Conservation (phyloP, 2,329 filamentous ascomycete genomes). For the Aureobasidium zeae region DNA sequence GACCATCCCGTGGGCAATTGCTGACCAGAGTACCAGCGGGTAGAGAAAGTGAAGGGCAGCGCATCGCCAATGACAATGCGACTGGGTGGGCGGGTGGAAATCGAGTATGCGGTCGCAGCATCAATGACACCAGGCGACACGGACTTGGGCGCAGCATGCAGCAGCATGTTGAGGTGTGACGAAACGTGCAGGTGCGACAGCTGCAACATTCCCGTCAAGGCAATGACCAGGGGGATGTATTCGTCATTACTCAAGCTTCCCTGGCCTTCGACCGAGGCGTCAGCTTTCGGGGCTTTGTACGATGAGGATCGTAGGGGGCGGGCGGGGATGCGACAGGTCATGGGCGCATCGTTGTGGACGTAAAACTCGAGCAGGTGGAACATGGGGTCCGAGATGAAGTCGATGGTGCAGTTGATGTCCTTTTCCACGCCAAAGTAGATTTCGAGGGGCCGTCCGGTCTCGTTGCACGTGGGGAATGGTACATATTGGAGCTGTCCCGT, state of each 20-base stretch:
- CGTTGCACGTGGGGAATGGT: constrained; percentile 82
- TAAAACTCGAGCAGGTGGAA: constrained; percentile 94
- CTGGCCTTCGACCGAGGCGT: constrained; percentile 24
- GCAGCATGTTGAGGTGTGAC: constrained; percentile 78
- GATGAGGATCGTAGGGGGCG: constrained; percentile 49
- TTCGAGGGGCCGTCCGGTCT: constrained; percentile 72
- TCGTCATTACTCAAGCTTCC: constrained; percentile 32
- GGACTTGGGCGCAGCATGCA: constrained; percentile 55
- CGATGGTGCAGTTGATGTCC: constrained; percentile 76
- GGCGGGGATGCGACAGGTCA: constrained; percentile 81
- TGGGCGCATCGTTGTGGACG: constrained; percentile 88
- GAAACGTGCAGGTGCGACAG: constrained; percentile 82
- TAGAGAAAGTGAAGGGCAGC: constrained; percentile 66
- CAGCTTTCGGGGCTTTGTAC: constrained; percentile 26
- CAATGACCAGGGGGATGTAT: constrained; percentile 79
- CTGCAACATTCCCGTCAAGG: constrained; percentile 81
- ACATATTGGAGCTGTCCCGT: constrained; percentile 82
- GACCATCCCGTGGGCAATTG: constrained; percentile 52
- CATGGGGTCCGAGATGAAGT: constrained; percentile 66
- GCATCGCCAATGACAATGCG: constrained; percentile 82
- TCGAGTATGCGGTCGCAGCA: constrained; percentile 78
- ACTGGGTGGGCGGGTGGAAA: constrained; percentile 42
- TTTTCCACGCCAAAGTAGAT: constrained; percentile 74
- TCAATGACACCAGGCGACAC: constrained; percentile 65
- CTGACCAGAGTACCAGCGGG: constrained; percentile 78